These are phyloP conservation scores for Tetracentron sinense DNA, from an alignment of 164 flowering plant species.

Conservation along the genomic window DNA sequence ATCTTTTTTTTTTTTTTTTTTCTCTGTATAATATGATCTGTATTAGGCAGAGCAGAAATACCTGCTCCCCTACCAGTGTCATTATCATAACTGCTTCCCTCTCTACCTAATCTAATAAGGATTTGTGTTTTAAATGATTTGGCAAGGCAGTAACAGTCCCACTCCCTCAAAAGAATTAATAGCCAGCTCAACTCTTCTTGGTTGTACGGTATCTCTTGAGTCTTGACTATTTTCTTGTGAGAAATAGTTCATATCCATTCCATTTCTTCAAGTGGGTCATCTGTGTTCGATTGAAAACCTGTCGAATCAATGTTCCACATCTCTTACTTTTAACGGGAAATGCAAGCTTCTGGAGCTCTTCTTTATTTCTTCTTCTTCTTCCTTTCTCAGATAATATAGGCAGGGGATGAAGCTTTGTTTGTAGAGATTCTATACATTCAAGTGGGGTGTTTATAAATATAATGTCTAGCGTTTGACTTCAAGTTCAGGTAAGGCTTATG, in stretches of 20 bases:
- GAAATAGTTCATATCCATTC: neutral
- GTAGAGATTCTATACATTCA: too few species aligned
- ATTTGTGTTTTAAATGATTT: neutral
- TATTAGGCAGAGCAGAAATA: constrained; percentile 4
- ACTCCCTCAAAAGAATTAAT: neutral
- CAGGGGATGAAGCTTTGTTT: constrained; percentile 1
- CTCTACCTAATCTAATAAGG: neutral
- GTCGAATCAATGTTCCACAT: neutral
- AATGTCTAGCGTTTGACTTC: neutral
- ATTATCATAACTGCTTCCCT: neutral
- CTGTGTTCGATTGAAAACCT: too few species aligned
- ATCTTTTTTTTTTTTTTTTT: neutral
- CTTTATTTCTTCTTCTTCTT: constrained; percentile 4
- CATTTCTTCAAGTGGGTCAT: constrained; percentile 7
- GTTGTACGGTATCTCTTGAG: neutral
- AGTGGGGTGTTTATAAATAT: too few species aligned
- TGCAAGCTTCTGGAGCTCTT: neutral
- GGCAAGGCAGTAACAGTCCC: neutral
- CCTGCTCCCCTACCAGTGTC: neutral
- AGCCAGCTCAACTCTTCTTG: neutral
- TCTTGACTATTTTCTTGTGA: neutral
- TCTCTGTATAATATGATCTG: neutral
- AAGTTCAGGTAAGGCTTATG: constrained; percentile 2
- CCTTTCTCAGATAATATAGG: neutral
- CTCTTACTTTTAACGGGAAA: neutral